Conservation (phyloP, 495 filamentous ascomycete species). For the Diplogelasinospora grovesii region DNA sequence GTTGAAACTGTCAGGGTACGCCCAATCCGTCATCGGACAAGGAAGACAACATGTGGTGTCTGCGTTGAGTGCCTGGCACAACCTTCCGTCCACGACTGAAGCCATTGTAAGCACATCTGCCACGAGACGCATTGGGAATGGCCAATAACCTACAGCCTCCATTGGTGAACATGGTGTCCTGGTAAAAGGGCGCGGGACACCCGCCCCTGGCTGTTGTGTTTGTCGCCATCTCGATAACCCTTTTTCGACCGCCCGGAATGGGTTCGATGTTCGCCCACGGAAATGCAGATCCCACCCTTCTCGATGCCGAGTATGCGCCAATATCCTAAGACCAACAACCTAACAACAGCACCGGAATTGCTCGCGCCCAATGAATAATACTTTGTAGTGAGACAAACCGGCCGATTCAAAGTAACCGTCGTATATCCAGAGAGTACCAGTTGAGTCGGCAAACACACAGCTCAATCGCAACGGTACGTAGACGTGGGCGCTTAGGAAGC, state of each 20-base stretch:
- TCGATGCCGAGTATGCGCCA: not conserved
- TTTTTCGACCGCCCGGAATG: not conserved
- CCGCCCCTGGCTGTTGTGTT: constrained; percentile 12
- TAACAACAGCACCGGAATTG: not conserved
- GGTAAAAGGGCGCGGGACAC: constrained; percentile 33
- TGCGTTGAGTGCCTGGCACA: constrained; percentile 36
- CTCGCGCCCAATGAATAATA: too few species aligned
- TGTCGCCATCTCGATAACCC: constrained; percentile 23
- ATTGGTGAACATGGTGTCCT: constrained; percentile 21
- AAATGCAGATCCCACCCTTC: not conserved
- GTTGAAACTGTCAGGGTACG: constrained; percentile 71
- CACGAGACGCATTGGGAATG: not conserved
- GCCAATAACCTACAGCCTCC: constrained; percentile 36
- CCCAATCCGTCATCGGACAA: constrained; percentile 78
- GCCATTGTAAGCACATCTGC: constrained; percentile 9
- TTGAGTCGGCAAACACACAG: too few species aligned
- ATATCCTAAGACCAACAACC: too few species aligned
- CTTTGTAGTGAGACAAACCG: too few species aligned
- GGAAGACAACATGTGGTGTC: constrained; percentile 70
- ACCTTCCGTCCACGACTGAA: constrained; percentile 61
- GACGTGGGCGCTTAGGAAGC: too few species aligned
- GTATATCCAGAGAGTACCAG: too few species aligned
- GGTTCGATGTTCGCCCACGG: not conserved
- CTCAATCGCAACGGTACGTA: too few species aligned
- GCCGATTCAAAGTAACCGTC: too few species aligned